Conservation (phyloP, 2,329 filamentous ascomycete genomes). For the Zymoseptoria crescenta region DNA sequence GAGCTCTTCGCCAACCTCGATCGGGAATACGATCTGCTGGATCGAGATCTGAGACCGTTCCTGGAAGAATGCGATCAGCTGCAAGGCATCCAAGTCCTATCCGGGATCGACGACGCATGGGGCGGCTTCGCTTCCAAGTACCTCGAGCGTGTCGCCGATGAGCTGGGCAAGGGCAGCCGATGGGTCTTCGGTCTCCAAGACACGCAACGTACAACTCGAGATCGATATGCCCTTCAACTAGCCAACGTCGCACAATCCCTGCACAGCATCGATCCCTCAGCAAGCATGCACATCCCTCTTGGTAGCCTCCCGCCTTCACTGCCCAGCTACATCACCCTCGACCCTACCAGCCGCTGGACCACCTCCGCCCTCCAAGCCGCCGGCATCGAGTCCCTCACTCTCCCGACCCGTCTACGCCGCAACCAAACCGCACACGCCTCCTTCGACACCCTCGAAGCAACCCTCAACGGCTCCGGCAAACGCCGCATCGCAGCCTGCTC, state of each 20-base stretch:
- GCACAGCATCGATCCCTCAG: slow-evolving; percentile 58
- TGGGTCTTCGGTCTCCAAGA: slow-evolving; percentile 83
- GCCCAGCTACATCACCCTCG: slow-evolving; percentile 51
- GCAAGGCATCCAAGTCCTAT: slow-evolving; percentile 68
- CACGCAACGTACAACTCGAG: slow-evolving; percentile 37
- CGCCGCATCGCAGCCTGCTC: slow-evolving; percentile 70
- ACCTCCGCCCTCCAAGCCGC: slow-evolving; percentile 67
- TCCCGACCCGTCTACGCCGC: slow-evolving; percentile 63
- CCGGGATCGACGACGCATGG: slow-evolving; percentile 48
- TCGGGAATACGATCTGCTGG: slow-evolving; percentile 71
- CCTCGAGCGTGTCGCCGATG: slow-evolving; percentile 67
- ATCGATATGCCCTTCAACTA: slow-evolving; percentile 56
- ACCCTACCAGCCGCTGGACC: slow-evolving; percentile 66
- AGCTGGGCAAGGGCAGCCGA: slow-evolving; percentile 79
- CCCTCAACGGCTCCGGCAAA: slow-evolving; percentile 67
- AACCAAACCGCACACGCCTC: slow-evolving; percentile 39
- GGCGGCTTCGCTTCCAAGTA: slow-evolving; percentile 39
- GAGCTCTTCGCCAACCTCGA: slow-evolving; percentile 56
- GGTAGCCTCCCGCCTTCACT: slow-evolving; percentile 51
- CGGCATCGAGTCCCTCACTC: slow-evolving; percentile 68
- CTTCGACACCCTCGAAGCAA: slow-evolving; percentile 56
- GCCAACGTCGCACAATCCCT: slow-evolving; percentile 69
- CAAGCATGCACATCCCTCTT: slow-evolving; percentile 72
- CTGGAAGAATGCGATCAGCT: slow-evolving; percentile 89
- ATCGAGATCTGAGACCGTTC: slow-evolving; percentile 83